Percentiles rank a stretch among this genome's conserved stretches.
phyloP scores from a whole-genome alignment of 805 yeast genomes.

The Yarrowia sp. region DNA sequence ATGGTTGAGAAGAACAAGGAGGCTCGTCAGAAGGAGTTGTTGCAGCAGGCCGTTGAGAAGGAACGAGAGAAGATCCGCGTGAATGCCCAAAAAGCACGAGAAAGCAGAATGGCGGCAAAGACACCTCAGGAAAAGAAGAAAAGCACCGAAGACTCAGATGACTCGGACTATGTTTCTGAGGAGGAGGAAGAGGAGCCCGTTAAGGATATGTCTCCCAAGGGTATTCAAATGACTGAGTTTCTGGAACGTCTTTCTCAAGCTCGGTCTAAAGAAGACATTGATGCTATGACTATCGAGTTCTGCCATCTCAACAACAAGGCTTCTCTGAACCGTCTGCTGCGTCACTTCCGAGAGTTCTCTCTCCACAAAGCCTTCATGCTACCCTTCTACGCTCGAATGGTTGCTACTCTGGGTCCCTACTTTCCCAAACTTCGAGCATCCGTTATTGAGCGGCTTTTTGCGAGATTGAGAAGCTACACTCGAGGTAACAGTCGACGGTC shows the following conservation, averaged over 20 bases:
- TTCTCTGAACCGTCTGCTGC: constrained; percentile 58
- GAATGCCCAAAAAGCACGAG: constrained; percentile 31
- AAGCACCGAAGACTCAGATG: constrained; percentile 42
- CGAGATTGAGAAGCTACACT: constrained; percentile 9
- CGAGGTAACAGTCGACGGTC: constrained; percentile 15
- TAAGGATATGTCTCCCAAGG: constrained; percentile 24
- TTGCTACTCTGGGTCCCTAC: constrained; percentile 55
- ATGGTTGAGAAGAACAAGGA: constrained; percentile 31
- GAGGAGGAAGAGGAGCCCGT: constrained; percentile 45
- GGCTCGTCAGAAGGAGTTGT: constrained; percentile 24
- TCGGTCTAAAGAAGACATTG: constrained; percentile 35
- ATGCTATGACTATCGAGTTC: constrained; percentile 39
- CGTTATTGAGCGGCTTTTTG: constrained; percentile 12
- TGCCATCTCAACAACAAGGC: constrained; percentile 64
- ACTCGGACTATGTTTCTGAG: constrained; percentile 40
- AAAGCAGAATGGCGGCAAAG: neutral
- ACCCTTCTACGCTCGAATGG: constrained; percentile 59
- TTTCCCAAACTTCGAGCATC: constrained; percentile 39
- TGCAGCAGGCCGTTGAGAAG: constrained; percentile 17
- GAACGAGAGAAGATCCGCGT: constrained; percentile 31
- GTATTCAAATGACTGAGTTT: constrained; percentile 27
- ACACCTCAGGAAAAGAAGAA: constrained; percentile 37
- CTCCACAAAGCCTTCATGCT: constrained; percentile 40
- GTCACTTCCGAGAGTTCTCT: constrained; percentile 51
- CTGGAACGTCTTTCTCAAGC: constrained; percentile 29